Base-by-base conservation (phyloP, 2,329 filamentous ascomycete species). In the Neopestalotiopsis clavispora region DNA sequence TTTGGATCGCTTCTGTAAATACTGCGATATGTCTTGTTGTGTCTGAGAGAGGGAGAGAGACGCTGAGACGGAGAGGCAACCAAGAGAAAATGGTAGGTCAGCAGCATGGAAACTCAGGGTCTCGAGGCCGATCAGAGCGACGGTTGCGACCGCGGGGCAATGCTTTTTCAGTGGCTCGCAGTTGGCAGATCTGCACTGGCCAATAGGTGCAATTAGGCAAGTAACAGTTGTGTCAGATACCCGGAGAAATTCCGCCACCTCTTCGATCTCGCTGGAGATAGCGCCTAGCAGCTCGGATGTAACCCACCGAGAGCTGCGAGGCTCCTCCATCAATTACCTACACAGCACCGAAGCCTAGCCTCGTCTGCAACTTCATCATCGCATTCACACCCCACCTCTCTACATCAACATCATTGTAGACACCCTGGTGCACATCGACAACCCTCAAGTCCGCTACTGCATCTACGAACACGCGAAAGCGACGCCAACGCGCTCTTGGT, bases 81-180 rank as follows among this genome's bases (percentile, higher is more conserved):
- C 20, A 56, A 56, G 14, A 14, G 49, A 56, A 6, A 56, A 28
- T 3, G 23, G 28, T 58, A 34, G 57, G 30, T 59, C 40, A 34
- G 30, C 59, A 38, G 32, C 17, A 7, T 20, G 23, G 32, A 68
- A 34, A 65, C 34, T 42, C 32, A 64, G 61, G 61, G 61, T 64
- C 61, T 64, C n/a, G 61, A 49, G 66, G 65, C 62, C 57, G 52
- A 62, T 9, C 34, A 52, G 52, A 64, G 23, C 56, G 60, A 52
- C 68, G 64, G 57, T 66, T 71, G 67, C 40, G 71, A 71, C 72
- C 69, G 75, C 72, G 74, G 75, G 74, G 73, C 69, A 66, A 56
- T 61, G 60, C 62, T 58, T 38, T 58, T 23, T 62, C 32, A 40
- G 59, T 62, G 59, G 59, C 59, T 5, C 20, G 59, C 32, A 62